Evolutionary conservation across 2,329 filamentous ascomycete genomes (phyloP).

Genomic region (Cladophialophora chaetospira): DNA sequence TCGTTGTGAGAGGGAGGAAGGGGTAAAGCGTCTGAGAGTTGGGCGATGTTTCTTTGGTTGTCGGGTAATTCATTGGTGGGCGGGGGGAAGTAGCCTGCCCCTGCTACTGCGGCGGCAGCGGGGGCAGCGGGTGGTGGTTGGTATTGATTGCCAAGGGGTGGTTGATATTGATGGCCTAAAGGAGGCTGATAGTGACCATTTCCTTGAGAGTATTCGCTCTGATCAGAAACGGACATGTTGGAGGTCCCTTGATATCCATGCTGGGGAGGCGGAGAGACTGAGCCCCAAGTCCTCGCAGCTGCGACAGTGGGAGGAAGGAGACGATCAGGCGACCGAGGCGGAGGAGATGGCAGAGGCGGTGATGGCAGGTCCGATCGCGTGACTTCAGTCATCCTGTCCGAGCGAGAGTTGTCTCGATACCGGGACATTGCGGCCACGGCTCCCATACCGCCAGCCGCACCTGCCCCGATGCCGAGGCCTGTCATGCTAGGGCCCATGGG

Average conservation of each 20-base stretch:
- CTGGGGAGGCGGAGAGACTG: constrained; percentile 15
- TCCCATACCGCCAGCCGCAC: constrained; percentile 17
- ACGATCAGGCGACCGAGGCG: constrained; percentile 25
- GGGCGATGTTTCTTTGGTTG: constrained; percentile 15
- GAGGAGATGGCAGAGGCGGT: constrained; percentile 24
- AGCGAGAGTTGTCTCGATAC: constrained; percentile 22
- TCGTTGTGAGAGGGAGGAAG: not conserved
- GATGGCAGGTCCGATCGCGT: constrained; percentile 29
- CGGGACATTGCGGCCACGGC: constrained; percentile 23
- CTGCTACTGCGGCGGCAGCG: not conserved
- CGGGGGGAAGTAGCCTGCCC: constrained; percentile 5
- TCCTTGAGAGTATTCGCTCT: constrained; percentile 26
- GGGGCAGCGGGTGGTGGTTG: not conserved
- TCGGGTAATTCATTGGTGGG: constrained; percentile 20
- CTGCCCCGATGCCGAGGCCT: constrained; percentile 18
- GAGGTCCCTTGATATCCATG: constrained; percentile 13
- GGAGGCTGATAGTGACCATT: constrained; percentile 2
- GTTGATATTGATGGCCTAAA: constrained; percentile 3
- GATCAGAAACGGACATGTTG: constrained; percentile 26
- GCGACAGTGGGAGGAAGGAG: constrained; percentile 20
- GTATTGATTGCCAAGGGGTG: constrained; percentile 1
- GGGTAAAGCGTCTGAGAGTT: constrained; percentile 15
- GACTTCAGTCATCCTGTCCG: constrained; percentile 10
- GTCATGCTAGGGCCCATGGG: constrained; percentile 20
- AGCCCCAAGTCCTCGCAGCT: constrained; percentile 15